Conservation (phyloP, 2,329 filamentous ascomycete genomes). For the Xylariaceae sp. region DNA sequence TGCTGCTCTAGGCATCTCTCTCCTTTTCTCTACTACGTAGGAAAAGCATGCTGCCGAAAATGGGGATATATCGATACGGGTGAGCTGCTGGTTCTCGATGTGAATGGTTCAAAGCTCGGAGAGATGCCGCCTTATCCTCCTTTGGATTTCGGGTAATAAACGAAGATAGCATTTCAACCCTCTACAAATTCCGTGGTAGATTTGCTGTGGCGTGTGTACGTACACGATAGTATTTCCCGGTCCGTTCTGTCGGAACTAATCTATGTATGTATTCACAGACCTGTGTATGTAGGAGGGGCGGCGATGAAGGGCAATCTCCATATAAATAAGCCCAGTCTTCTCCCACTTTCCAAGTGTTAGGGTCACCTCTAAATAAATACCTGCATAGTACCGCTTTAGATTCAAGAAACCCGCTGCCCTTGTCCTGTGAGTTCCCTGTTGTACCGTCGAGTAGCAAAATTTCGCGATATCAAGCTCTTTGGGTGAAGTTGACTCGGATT, state of each 20-base stretch:
- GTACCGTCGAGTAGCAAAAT: neutral
- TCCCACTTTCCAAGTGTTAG: neutral
- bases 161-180: neutral
- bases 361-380: neutral
- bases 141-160: conserved; percentile 11
- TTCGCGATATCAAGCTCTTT: neutral
- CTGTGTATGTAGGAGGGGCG: neutral
- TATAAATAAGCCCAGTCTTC: neutral
- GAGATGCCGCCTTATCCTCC: conserved; percentile 11
- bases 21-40: conserved; percentile 1
- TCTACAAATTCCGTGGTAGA: conserved; percentile 4
- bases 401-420: neutral
- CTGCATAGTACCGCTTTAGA: neutral
- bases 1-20: neutral
- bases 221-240: conserved; percentile 11
- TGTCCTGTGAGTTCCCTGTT: neutral
- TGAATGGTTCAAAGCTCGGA: conserved; percentile 2
- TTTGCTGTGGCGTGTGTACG: neutral
- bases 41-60: conserved; percentile 8
- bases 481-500: neutral
- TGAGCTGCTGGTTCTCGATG: no score
- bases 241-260: conserved; percentile 23
- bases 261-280: conserved; percentile 10
- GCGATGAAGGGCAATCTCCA: neutral
- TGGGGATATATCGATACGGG: conserved; percentile 6